Conservation (phyloP, 78 protist species). For the Carpediemonas membranifera region DNA sequence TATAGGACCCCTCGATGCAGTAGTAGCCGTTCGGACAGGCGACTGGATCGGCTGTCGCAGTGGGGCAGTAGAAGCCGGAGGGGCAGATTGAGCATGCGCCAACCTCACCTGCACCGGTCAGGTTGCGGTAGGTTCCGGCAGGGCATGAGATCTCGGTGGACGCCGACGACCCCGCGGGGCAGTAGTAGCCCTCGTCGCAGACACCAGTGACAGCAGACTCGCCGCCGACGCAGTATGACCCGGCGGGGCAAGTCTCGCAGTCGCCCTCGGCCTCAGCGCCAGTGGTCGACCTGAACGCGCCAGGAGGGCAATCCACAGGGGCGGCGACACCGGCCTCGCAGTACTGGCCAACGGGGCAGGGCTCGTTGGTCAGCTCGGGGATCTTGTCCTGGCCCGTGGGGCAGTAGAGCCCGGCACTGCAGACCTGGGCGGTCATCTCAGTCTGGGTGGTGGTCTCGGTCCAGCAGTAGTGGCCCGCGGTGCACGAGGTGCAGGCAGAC, state of each 20-base stretch:
- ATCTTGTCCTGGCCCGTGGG: background rate
- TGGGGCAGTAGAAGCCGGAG: conserved; percentile 11
- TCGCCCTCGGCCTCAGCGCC: background rate
- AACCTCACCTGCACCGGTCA: conserved; percentile 7
- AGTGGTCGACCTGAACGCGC: background rate
- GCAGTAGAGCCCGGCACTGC: background rate
- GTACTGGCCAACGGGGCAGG: background rate
- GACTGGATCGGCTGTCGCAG: conserved; percentile 12
- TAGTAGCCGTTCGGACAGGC: background rate
- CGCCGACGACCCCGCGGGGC: conserved; percentile 3
- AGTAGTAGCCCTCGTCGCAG: conserved; percentile 5
- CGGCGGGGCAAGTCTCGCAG: conserved; percentile 16
- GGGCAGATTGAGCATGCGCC: conserved; percentile 3
- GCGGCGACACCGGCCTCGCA: background rate
- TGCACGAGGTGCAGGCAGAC: conserved; percentile 9
- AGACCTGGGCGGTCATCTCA: conserved; percentile 29
- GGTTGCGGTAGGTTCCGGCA: conserved; percentile 31
- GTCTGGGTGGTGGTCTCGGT: background rate
- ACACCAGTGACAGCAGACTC: background rate
- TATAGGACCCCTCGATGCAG: background rate
- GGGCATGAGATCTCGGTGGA: too few relatives aligned
- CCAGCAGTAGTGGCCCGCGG: conserved; percentile 31
- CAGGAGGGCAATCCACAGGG: background rate
- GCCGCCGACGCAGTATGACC: conserved; percentile 19
- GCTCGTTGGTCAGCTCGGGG: conserved; percentile 1